Evolutionary conservation across 257 asterid genomes (phyloP), one percentile per base, ranked within the genome.

Genomic region (Penstemon newberryi): DNA sequence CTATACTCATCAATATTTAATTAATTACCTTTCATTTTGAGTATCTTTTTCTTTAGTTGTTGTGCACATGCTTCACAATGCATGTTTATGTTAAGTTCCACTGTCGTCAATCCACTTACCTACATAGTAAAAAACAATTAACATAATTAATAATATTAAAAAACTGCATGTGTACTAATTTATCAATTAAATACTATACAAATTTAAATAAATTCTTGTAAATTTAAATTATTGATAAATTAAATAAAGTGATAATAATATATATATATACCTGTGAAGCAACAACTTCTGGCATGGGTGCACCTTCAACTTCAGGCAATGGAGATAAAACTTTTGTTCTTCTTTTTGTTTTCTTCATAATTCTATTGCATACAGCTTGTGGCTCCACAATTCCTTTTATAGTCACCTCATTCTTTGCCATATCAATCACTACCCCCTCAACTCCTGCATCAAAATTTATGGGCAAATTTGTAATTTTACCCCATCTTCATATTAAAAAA

Each of bases 31-130:
- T 77, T 91, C 96, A 89, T 87, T 86, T 90, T 82, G 75, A 92
- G 96, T 61, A 92, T 87, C 76, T 83, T 87, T 70, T 80, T 87
- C 85, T 89, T 89, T 63, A 92, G 93, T 70, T 92, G 98, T 5
- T 73, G 73, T 0, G 98, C 95, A 70, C 98, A 92, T 8, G 98
- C 96, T 72, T 81, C 91, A 61, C 98, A 92, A 45, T 92, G 98
- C 96, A 92, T 87, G 80, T 89, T 89, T 11, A 89, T 96, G 19
- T 77, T 83, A 13, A 92, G 85, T 25, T 92, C 91, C 46, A 87
- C 85, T 0, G 89, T 92, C 49, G 77, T 71, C 56, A 83, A 75
- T 55, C 85, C 89, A 58, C 82, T 87, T 18, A 83, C 94, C 97
- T 91, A 76, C 40, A 60, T 25, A 66, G 5, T 62, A 45, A 39